A percentile compares a stretch with the other conserved stretches of the same genome.
These are phyloP conservation scores for Dryadomyces quercivorus DNA, from an alignment of 2,329 filamentous ascomycete genomes.

Conservation along the genomic window DNA sequence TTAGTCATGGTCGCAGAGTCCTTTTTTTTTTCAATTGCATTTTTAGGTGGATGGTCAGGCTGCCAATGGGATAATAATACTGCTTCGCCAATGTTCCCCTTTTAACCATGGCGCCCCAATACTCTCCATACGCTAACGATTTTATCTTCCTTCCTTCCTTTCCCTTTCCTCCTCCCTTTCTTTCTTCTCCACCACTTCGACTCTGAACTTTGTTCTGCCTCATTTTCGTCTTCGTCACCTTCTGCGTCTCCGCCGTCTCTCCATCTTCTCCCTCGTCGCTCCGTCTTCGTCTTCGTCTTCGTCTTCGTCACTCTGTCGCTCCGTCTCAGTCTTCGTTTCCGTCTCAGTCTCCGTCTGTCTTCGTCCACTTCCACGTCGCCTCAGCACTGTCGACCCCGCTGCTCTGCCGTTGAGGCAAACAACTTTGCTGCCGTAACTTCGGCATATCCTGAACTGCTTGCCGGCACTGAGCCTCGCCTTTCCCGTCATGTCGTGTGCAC, in stretches of 20 bases:
- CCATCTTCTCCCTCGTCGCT: not conserved
- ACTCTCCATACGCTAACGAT: not conserved
- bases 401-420: not conserved
- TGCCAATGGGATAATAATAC: not conserved
- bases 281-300: not conserved
- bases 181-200: not conserved
- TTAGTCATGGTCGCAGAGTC: too few species aligned
- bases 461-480: not conserved
- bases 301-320: not conserved
- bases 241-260: not conserved
- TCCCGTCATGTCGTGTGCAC: slow-evolving; percentile 1
- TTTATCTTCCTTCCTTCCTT: slow-evolving; percentile 1
- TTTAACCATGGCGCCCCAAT: slow-evolving; percentile 1
- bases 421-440: too few species aligned
- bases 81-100: not conserved
- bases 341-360: not conserved
- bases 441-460: too few species aligned
- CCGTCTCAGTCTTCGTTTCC: too few species aligned
- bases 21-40: too few species aligned
- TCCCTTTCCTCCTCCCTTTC: not conserved
- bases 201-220: not conserved
- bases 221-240: not conserved
- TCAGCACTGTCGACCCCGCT: too few species aligned
- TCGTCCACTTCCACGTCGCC: too few species aligned
- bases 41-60: not conserved